Conservation (phyloP, 192 early-diverging fungal genomes). For the Mortierella claussenii region DNA sequence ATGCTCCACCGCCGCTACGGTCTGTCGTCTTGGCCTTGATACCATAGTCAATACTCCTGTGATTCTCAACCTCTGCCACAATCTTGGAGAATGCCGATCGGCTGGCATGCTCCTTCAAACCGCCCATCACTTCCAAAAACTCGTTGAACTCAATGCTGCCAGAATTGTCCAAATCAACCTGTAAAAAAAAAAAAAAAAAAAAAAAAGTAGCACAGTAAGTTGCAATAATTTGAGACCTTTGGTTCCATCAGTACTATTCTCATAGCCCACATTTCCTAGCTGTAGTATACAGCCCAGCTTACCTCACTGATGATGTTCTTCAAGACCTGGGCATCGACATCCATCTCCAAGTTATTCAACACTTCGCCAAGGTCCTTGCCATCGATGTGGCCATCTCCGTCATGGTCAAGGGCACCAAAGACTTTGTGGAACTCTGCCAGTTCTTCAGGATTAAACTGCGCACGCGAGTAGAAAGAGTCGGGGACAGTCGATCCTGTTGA, state of each 20-base stretch:
- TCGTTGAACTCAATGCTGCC: slow-evolving; percentile 75
- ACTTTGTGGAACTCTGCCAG: slow-evolving; percentile 65
- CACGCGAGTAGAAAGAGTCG: slow-evolving; percentile 58
- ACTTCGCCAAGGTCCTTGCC: slow-evolving; percentile 62
- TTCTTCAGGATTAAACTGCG: slow-evolving; percentile 73
- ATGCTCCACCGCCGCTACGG: slow-evolving; percentile 51
- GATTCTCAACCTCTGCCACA: slow-evolving; percentile 34
- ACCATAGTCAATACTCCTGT: slow-evolving; percentile 45
- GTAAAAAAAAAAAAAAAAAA: neutral
- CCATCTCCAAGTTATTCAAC: slow-evolving; percentile 62
- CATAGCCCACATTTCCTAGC: neutral
- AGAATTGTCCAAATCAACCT: slow-evolving; percentile 64
- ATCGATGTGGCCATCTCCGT: slow-evolving; percentile 68
- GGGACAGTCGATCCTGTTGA: slow-evolving; percentile 37
- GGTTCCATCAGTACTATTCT: too few species aligned
- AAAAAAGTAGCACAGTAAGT: neutral
- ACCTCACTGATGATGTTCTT: slow-evolving; percentile 60
- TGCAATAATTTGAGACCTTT: neutral
- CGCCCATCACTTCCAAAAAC: slow-evolving; percentile 76
- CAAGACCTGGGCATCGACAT: slow-evolving; percentile 61
- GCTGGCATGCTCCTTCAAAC: slow-evolving; percentile 65
- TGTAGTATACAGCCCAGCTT: neutral
- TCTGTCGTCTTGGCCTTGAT: slow-evolving; percentile 52
- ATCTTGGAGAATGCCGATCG: slow-evolving; percentile 59
- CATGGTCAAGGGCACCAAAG: slow-evolving; percentile 64